Evolutionary conservation across 2,329 filamentous ascomycete species (phyloP).

Genomic region (Chrysoporthe cubensis): DNA sequence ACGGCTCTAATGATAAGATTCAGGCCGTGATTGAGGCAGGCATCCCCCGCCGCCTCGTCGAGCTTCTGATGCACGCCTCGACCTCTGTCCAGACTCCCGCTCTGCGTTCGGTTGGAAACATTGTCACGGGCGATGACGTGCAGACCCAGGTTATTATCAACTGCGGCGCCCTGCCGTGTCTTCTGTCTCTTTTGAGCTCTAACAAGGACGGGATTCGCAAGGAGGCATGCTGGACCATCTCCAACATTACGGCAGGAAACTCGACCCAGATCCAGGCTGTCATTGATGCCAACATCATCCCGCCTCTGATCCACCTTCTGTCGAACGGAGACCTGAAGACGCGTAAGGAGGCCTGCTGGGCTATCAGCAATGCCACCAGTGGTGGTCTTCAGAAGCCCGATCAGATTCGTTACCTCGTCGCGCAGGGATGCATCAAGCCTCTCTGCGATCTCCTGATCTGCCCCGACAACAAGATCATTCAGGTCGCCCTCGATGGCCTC

Average conservation of each 20-base stretch:
- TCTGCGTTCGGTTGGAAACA: slow-evolving; percentile 96
- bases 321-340: slow-evolving; percentile 99
- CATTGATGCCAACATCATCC: slow-evolving; percentile 95
- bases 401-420: slow-evolving; percentile 93
- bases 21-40: slow-evolving; percentile 98
- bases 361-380: slow-evolving; percentile 97
- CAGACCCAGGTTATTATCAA: slow-evolving; percentile 99
- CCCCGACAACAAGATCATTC: slow-evolving; percentile 99
- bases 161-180: slow-evolving; percentile 87
- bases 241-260: slow-evolving; percentile 98
- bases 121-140: slow-evolving; percentile 97
- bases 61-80: slow-evolving; percentile 96
- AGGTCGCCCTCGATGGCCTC: slow-evolving; percentile 94
- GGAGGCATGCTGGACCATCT: slow-evolving; percentile 99
- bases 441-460: slow-evolving; percentile 93
- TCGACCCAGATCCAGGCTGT: slow-evolving; percentile 97
- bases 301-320: slow-evolving; percentile 91
- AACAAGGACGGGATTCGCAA: slow-evolving; percentile 99
- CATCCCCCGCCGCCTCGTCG: slow-evolving; percentile 93
- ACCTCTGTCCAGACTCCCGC: slow-evolving; percentile 98
- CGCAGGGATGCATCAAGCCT: slow-evolving; percentile 94
- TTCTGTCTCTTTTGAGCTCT: slow-evolving; percentile 92
- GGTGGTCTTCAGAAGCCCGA: slow-evolving; percentile 98
- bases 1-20: slow-evolving; percentile 98
- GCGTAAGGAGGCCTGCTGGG: slow-evolving; percentile 98